Evolutionary conservation across 495 filamentous ascomycete species (phyloP), one percentile per base, ranked within the genome.

Genomic region (Penicillium ochrochloron): DNA sequence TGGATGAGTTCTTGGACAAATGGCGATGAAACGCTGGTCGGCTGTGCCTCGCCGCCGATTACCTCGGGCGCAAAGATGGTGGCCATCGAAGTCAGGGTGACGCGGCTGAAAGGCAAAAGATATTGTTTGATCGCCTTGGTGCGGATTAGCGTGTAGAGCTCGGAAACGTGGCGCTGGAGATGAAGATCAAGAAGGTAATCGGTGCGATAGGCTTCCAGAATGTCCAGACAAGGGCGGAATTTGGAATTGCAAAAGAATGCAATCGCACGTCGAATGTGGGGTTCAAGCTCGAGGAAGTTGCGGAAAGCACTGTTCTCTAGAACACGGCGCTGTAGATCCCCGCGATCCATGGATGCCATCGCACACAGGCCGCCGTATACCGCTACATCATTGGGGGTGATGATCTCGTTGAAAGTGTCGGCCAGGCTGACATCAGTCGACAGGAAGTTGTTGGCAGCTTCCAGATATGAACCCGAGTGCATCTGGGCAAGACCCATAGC

Each of bases 121-220:
- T 96, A 98, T 73, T 97, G 92, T 56, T 94, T 84, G 64, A 99
- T 97, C 60, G 93, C 90, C 75, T 97, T 97, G 68, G 85, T 90
- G 64, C 96, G 86, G 69, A 99, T 90, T 51, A 80, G 76, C 23
- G 82, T 78, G 77, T 91, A 93, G 29, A 99, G 78, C 5, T 79
- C 78, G n/a, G 79, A 66, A 21, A 96, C 79, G 57, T 95, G 91
- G 56, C 83, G 86, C 51, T 93, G 89, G 5, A 99, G 85, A 73
- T 97, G 89, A 37, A 97, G 79, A 70, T 99, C 96, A 12, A 97
- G 88, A 19, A 94, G 81, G 70, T 94, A 98, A 75, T 99, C 96
- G 10, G 86, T 76, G 55, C 85, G 87, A 76, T 95, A 93, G 31
- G 85, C 83, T 60, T 96, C 91, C 14, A 99, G 84, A 37, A 93